Evolutionary conservation across 202 grass and related monocot genomes (phyloP).

Genomic region (Panicum virgatum): DNA sequence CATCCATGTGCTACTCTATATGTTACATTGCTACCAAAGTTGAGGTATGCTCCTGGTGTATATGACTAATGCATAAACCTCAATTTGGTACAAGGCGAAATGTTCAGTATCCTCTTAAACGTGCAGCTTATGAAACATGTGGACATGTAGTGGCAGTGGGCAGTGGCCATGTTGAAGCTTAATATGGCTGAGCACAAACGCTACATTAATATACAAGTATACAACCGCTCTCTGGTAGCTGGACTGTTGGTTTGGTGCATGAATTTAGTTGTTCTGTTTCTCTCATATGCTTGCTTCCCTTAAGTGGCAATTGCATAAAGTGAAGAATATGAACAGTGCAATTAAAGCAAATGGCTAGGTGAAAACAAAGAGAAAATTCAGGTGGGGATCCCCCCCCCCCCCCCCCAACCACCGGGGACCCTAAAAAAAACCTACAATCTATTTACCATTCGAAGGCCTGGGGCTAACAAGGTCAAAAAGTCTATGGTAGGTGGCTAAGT

Average conservation of each 20-base stretch:
- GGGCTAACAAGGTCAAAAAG: conserved; percentile 35
- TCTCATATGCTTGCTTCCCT: too few species aligned
- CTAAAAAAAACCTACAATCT: neutral
- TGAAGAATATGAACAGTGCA: neutral
- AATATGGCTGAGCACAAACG: neutral
- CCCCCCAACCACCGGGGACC: too few species aligned
- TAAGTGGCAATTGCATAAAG: neutral
- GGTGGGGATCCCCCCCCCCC: too few species aligned
- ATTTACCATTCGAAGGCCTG: conserved; percentile 3
- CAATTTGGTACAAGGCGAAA: neutral
- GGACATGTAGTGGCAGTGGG: neutral
- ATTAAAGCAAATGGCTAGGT: neutral
- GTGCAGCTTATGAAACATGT: neutral
- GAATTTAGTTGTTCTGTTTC: too few species aligned
- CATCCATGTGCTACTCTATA: conserved; percentile 8
- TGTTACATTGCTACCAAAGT: neutral
- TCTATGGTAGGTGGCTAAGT: conserved; percentile 29
- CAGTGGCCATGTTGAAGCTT: neutral
- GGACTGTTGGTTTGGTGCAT: too few species aligned
- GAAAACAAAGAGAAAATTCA: too few species aligned
- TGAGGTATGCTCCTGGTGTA: neutral
- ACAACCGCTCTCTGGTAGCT: neutral
- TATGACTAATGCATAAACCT: neutral
- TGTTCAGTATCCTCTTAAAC: neutral
- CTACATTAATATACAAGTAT: neutral